These are phyloP conservation scores for Saccharomycopsis guyanensis DNA, from an alignment of 805 yeast species.

Conservation along the genomic window DNA sequence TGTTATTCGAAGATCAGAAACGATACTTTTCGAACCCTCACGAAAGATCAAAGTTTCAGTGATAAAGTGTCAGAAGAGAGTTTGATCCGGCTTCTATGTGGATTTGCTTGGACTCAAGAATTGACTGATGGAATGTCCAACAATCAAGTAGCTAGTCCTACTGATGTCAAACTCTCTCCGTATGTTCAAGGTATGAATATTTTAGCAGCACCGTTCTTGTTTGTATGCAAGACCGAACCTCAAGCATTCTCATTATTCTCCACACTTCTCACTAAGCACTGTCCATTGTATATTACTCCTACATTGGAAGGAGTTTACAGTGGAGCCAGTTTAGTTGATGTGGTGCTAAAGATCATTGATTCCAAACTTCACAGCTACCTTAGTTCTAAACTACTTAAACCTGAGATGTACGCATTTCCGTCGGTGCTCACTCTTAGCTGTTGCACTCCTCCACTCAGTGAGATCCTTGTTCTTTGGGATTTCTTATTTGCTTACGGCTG, in stretches of 20 bases:
- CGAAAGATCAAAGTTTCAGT: slow-evolving; percentile 62
- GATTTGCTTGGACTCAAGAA: slow-evolving; percentile 50
- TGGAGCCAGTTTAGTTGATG: slow-evolving; percentile 65
- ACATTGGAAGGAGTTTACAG: slow-evolving; percentile 76
- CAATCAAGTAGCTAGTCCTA: not conserved
- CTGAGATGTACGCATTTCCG: slow-evolving; percentile 82
- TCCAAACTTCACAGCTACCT: slow-evolving; percentile 55
- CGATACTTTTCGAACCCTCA: slow-evolving; percentile 80
- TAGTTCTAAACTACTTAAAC: slow-evolving; percentile 57
- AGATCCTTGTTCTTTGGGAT: slow-evolving; percentile 80
- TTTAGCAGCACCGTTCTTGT: slow-evolving; percentile 74
- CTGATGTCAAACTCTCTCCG: slow-evolving; percentile 27
- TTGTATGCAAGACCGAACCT: slow-evolving; percentile 70
- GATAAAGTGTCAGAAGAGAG: slow-evolving; percentile 61
- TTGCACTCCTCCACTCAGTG: slow-evolving; percentile 76
- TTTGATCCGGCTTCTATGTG: slow-evolving; percentile 59
- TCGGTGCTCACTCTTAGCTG: slow-evolving; percentile 79
- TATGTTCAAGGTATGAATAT: slow-evolving; percentile 95
- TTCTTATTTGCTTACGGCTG: slow-evolving; percentile 85
- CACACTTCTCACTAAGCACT: slow-evolving; percentile 49
- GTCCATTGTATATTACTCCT: slow-evolving; percentile 74
- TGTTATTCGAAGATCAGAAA: slow-evolving; percentile 65
- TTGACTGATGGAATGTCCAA: slow-evolving; percentile 5
- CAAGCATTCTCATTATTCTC: slow-evolving; percentile 74
- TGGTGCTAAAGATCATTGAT: slow-evolving; percentile 64